Conservation (phyloP, 305 asterid species). For the Fraxinus latifolia region DNA sequence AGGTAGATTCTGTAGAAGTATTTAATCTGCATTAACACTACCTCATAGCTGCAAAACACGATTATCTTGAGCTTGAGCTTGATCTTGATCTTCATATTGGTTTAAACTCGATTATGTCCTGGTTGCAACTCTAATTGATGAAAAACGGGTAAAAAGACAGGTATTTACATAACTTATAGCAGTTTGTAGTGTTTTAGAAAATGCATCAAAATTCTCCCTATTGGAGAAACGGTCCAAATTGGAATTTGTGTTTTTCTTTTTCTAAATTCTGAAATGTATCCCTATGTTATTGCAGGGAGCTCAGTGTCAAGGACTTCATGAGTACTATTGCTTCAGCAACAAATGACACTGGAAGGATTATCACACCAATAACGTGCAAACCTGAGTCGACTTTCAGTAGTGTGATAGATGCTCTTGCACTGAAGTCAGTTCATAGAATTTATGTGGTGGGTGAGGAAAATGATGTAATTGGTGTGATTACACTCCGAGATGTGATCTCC, state of each 20-base stretch:
- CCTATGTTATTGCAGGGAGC: slow-evolving; percentile 42
- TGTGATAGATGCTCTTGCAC: slow-evolving; percentile 48
- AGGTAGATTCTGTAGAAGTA: slow-evolving; percentile 38
- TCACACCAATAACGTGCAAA: slow-evolving; percentile 73
- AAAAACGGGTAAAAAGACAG: no score
- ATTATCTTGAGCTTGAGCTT: no score
- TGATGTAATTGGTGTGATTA: slow-evolving; percentile 51
- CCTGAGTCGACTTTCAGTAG: slow-evolving; percentile 42
- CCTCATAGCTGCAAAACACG: neutral
- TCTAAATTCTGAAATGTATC: slow-evolving; percentile 1
- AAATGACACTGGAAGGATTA: slow-evolving; percentile 36
- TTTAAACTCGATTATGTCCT: no score
- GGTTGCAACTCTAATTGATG: no score
- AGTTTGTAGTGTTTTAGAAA: neutral
- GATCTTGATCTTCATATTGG: no score
- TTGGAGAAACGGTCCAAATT: neutral
- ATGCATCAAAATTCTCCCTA: neutral
- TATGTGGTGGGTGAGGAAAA: slow-evolving; percentile 38
- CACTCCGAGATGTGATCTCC: slow-evolving; percentile 63
- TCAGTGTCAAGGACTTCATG: slow-evolving; percentile 66
- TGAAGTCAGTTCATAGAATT: slow-evolving; percentile 43
- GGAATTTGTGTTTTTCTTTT: neutral
- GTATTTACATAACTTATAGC: no score
- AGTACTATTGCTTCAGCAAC: slow-evolving; percentile 41
- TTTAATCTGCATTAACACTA: neutral